A percentile compares a stretch with the other conserved stretches of the same genome.
Evolutionary conservation across 106 monocot genomes (phyloP).

Genomic region (Vanilla planifolia): DNA sequence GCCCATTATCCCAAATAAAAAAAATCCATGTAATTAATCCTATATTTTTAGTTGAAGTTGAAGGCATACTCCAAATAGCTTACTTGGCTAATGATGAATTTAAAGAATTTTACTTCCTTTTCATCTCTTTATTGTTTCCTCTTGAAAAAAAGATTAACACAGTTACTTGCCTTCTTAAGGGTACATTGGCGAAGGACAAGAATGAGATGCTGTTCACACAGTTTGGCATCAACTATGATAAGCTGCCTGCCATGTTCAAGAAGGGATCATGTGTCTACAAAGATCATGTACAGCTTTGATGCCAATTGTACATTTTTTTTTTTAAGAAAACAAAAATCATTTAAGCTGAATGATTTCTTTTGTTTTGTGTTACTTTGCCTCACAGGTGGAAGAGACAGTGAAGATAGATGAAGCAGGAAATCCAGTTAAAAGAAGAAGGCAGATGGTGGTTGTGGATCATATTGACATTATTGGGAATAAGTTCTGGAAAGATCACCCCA

Average conservation of each 20-base stretch:
- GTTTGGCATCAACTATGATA: conserved; percentile 62
- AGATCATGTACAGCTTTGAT: conserved; percentile 30
- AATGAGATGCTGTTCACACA: conserved; percentile 70
- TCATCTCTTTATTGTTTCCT: no score
- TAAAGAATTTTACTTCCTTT: no score
- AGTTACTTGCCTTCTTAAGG: conserved; percentile 26
- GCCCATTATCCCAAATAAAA: no score
- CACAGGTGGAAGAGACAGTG: conserved; percentile 45
- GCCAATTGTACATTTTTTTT: not conserved
- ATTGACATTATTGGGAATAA: conserved; percentile 36
- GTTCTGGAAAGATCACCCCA: conserved; percentile 51
- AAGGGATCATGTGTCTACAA: conserved; percentile 78
- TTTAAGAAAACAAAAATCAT: not conserved
- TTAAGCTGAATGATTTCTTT: no score
- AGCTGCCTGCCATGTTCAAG: conserved; percentile 58
- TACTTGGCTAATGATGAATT: no score
- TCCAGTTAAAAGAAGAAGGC: conserved; percentile 28
- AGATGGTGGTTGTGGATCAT: conserved; percentile 30
- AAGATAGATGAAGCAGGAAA: conserved; percentile 26
- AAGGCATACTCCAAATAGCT: no score
- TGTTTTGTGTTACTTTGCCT: not conserved
- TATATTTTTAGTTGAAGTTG: no score
- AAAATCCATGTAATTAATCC: no score
- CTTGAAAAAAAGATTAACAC: no score
- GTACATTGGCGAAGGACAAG: conserved; percentile 53